A percentile compares a stretch with the other conserved stretches of the same genome.
Conservation (phyloP, 805 yeast species). For the Pichia kluyveri region DNA sequence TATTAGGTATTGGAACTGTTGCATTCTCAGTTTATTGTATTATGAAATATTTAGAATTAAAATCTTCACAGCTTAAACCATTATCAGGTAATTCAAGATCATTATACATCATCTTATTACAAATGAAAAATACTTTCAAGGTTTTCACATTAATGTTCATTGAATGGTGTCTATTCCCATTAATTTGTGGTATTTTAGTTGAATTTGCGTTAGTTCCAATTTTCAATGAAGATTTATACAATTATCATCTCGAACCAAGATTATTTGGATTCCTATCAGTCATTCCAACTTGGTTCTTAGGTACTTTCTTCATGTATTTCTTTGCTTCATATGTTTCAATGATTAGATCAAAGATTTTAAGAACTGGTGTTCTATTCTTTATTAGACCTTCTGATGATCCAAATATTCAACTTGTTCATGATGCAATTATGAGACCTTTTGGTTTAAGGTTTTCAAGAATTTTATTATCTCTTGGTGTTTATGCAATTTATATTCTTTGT, state of each 20-base stretch:
- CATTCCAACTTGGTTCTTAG: conserved; percentile 46
- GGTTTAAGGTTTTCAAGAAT: conserved; percentile 64
- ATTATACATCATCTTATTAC: conserved; percentile 44
- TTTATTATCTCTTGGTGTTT: conserved; percentile 62
- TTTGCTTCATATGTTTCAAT: conserved; percentile 83
- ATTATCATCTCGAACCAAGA: conserved; percentile 8
- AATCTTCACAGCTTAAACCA: conserved; percentile 32
- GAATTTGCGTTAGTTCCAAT: conserved; percentile 63
- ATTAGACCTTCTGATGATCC: conserved; percentile 94
- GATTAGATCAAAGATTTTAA: conserved; percentile 60
- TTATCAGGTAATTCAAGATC: conserved; percentile 41
- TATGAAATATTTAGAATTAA: conserved; percentile 21
- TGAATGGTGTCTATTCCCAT: conserved; percentile 81
- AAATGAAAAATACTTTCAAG: conserved; percentile 54
- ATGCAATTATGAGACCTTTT: conserved; percentile 75
- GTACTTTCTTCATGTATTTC: conserved; percentile 79
- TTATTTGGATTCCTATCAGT: not conserved
- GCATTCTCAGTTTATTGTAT: conserved; percentile 4
- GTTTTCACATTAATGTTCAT: conserved; percentile 66
- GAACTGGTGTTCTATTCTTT: conserved; percentile 87
- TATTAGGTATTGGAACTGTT: conserved; percentile 15
- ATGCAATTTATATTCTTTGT: conserved; percentile 58
- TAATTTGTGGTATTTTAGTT: conserved; percentile 72
- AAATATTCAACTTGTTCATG: conserved; percentile 75
- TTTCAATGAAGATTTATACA: conserved; percentile 18